These are phyloP conservation scores for Heliosperma pusillum DNA, from an alignment of 148 eudicot species.

Conservation along the genomic window DNA sequence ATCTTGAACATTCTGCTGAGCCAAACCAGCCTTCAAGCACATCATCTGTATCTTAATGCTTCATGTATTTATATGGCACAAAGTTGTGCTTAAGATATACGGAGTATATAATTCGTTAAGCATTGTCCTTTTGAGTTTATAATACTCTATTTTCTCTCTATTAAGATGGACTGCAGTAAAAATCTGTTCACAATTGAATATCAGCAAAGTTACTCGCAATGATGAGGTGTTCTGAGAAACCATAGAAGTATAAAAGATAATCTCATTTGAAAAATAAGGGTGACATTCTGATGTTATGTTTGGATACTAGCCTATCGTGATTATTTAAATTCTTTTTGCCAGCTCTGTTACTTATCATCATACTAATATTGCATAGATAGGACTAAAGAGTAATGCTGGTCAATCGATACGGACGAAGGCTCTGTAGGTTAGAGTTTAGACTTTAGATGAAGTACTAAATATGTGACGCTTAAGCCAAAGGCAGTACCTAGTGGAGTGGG, in stretches of 20 bases:
- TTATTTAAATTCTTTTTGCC: not conserved
- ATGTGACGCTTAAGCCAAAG: not conserved
- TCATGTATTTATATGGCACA: not conserved
- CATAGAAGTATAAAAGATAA: not conserved
- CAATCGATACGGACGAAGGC: not conserved
- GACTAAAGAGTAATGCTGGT: not conserved
- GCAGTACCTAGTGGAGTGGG: not conserved
- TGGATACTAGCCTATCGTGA: not conserved
- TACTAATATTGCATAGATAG: too few species aligned
- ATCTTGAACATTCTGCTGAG: not conserved
- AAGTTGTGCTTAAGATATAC: not conserved
- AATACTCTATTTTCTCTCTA: not conserved
- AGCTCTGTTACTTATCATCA: too few species aligned
- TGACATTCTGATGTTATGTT: not conserved
- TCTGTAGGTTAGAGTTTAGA: too few species aligned
- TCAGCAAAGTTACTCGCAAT: slow-evolving; percentile 3
- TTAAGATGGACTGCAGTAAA: not conserved
- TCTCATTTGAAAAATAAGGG: not conserved
- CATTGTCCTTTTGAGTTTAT: not conserved
- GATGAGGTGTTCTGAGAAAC: not conserved
- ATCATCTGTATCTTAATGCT: not conserved
- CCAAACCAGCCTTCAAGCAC: not conserved
- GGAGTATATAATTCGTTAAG: not conserved
- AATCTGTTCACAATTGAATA: not conserved
- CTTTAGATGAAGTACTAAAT: not conserved